Conservation (phyloP, 768 basidiomycete species). For the Boletus fagicola region DNA sequence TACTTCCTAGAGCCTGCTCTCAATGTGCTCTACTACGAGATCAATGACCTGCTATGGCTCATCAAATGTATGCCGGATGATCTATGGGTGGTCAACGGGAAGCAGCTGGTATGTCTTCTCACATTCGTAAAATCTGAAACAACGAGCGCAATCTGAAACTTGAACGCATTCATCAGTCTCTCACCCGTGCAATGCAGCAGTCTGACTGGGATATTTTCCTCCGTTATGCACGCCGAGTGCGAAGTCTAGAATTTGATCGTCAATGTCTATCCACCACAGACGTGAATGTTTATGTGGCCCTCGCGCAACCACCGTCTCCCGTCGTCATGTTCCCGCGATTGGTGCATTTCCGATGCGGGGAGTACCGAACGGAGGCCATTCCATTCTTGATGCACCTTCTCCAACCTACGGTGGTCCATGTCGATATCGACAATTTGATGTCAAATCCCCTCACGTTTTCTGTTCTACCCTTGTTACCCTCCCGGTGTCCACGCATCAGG, state of each 20-base stretch:
- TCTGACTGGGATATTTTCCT: conserved; percentile 32
- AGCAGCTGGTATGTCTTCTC: conserved; percentile 25
- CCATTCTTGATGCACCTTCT: conserved; percentile 28
- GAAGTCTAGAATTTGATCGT: conserved; percentile 32
- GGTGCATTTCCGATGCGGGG: conserved; percentile 29
- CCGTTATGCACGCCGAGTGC: conserved; percentile 29
- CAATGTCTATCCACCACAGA: conserved; percentile 26
- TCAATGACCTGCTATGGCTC: conserved; percentile 32
- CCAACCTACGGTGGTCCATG: conserved; percentile 24
- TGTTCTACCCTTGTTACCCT: conserved; percentile 23
- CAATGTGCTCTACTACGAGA: conserved; percentile 32
- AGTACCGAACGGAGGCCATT: conserved; percentile 22
- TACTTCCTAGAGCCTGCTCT: conserved; percentile 34
- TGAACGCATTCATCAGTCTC: conserved; percentile 14
- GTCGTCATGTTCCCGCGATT: conserved; percentile 26
- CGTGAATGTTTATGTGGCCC: conserved; percentile 19
- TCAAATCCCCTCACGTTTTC: conserved; percentile 20
- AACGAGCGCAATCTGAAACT: conserved; percentile 9
- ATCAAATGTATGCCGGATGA: conserved; percentile 33
- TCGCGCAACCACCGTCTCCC: conserved; percentile 16
- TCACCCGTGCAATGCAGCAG: conserved; percentile 20
- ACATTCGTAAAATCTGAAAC: neutral
- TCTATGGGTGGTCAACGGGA: conserved; percentile 33
- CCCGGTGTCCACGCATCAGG: conserved; percentile 24
- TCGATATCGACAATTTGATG: conserved; percentile 32